Evolutionary conservation across 306 rosid genomes (phyloP), one percentile per base, ranked within the genome.

Genomic region (Prunus mira): DNA sequence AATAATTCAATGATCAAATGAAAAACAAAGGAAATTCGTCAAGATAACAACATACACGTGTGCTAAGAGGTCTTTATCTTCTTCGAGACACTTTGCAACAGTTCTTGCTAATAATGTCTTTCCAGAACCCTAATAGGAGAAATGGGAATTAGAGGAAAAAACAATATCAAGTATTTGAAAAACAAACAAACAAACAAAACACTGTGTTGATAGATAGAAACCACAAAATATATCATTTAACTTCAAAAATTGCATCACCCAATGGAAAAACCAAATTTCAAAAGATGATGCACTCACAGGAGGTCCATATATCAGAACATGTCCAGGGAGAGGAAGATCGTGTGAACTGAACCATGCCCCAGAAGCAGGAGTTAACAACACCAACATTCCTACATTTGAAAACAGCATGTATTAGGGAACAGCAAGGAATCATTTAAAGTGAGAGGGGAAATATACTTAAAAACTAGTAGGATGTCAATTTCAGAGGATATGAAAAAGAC

Each of bases 251-350:
- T 34, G 65, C 41, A 76, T 45, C 56, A 74, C 27, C 52, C 55
- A 41, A 32, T 28, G 43, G 19, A 19, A 30, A 75, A 49, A 17
- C 50, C 17, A 28, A 49, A 56, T 61, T 32, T 49, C 38, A 57
- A 60, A 47, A 61, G 71, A 46, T 30, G 28, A 22, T 8, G 41
- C 57, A 90, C 98, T 87, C 85, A 94, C 98, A n/a, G 97, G 67
- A 67, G 98, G 98, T 82, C 97, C 98, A 82, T 86, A 79, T 74
- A 94, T 81, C 57, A 94, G 85, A 82, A 90, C 85, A 83, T 94
- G 94, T 47, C 98, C 98, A 46, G 98, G 97, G 76, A 94, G 89
- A 54, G 93, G 96, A 63, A 94, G 82, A 67, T 87, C 69, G 71
- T 87, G 77, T 58, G 95, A 84, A 85, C 90, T 85, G 82, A 94